These are phyloP conservation scores for Harringtonia lauricola DNA, from an alignment of 2,329 filamentous ascomycete genomes.

Conservation along the genomic window DNA sequence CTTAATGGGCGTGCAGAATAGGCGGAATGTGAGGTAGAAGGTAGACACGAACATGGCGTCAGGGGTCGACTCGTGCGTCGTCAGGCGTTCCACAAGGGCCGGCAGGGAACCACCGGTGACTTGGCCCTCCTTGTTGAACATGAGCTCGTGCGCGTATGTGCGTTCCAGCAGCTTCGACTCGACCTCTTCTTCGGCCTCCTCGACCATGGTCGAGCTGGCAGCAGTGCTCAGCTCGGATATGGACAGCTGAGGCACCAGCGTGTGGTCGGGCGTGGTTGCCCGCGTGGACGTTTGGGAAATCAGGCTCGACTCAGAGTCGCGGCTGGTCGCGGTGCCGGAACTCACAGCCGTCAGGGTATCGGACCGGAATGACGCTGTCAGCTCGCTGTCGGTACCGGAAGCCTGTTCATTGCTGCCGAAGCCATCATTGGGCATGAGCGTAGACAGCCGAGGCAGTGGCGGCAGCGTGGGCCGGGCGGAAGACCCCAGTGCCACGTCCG, in stretches of 20 bases:
- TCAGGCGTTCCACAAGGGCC: constrained; percentile 87
- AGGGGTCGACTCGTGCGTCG: constrained; percentile 83
- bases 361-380: constrained; percentile 41
- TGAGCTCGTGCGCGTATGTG: constrained; percentile 82
- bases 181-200: constrained; percentile 60
- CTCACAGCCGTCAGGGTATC: constrained; percentile 68
- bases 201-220: constrained; percentile 54
- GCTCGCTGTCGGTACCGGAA: constrained; percentile 36
- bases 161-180: constrained; percentile 82
- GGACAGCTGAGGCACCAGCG: constrained; percentile 46
- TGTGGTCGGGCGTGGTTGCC: constrained; percentile 72
- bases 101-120: constrained; percentile 86
- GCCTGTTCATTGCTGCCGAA: constrained; percentile 35
- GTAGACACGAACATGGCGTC: constrained; percentile 87
- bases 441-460: constrained; percentile 46
- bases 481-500: constrained; percentile 33
- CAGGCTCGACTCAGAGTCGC: constrained; percentile 71
- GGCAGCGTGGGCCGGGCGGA: constrained; percentile 38
- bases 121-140: constrained; percentile 89
- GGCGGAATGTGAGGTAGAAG: constrained; percentile 91
- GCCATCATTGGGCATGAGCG: constrained; percentile 34
- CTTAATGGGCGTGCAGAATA: constrained; percentile 74
- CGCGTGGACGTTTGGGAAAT: constrained; percentile 75
- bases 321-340: constrained; percentile 66
- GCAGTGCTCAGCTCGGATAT: constrained; percentile 57